Conservation (phyloP, 139 green algal genomes). For the Yamagishiella unicocca region DNA sequence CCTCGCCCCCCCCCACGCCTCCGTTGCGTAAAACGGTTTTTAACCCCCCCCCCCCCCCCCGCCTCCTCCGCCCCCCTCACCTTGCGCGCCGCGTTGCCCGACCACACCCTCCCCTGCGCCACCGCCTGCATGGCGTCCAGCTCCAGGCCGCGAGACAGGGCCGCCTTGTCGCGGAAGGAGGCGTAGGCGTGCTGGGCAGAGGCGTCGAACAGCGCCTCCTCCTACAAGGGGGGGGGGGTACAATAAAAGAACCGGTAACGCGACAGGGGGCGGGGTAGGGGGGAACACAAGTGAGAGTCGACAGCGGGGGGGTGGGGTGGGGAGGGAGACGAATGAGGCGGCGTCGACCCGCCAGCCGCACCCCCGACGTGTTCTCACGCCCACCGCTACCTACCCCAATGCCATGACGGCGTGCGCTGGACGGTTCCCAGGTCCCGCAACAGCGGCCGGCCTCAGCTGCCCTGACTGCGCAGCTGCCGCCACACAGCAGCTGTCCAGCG, state of each 20-base stretch:
- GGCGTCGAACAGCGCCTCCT: conserved; percentile 79
- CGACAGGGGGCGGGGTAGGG: neutral
- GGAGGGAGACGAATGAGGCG: no score
- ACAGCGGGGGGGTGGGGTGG: neutral
- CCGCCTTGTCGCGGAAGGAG: conserved; percentile 89
- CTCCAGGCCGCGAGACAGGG: conserved; percentile 57
- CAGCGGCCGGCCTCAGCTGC: no score
- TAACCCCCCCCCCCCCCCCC: neutral
- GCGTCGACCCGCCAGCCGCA: no score
- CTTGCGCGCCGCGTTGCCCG: conserved; percentile 73
- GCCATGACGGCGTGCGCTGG: no score
- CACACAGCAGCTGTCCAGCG: no score
- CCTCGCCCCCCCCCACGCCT: neutral
- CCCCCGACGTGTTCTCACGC: no score
- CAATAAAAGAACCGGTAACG: no score
- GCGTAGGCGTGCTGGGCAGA: conserved; percentile 86
- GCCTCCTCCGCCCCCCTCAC: conserved; percentile 37
- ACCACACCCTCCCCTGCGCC: conserved; percentile 93
- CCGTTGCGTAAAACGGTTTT: neutral
- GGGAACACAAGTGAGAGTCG: neutral
- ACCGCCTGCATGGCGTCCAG: conserved; percentile 74
- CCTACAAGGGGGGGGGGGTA: neutral
- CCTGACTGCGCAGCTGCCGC: no score
- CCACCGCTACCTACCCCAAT: no score
- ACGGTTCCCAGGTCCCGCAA: no score